These are phyloP conservation scores for Neurospora crassa DNA, from an alignment of 2,329 filamentous ascomycete species.

Conservation along the genomic window DNA sequence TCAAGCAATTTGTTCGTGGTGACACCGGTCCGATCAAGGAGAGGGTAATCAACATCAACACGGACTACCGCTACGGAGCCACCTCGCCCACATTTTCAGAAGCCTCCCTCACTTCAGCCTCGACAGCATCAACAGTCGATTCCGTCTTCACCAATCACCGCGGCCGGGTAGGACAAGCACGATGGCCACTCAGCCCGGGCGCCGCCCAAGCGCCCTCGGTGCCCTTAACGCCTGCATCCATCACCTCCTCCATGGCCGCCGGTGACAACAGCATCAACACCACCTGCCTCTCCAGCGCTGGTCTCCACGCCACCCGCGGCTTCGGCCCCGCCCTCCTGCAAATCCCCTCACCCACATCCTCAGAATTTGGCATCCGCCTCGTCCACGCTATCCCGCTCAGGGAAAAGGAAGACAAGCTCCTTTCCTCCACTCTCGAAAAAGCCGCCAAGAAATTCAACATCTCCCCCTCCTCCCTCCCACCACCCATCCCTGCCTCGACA, in stretches of 20 bases:
- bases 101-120: constrained; percentile 20
- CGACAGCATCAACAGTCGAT: constrained; percentile 14
- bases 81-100: constrained; percentile 26
- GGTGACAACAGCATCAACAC: constrained; percentile 14
- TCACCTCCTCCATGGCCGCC: constrained; percentile 24
- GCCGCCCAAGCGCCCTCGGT: constrained; percentile 23
- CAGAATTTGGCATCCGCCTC: constrained; percentile 38
- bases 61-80: constrained; percentile 19
- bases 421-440: constrained; percentile 40
- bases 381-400: constrained; percentile 38
- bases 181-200: constrained; percentile 30
- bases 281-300: constrained; percentile 8
- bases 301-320: constrained; percentile 39
- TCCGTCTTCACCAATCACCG: constrained; percentile 14
- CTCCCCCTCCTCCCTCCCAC: constrained; percentile 24
- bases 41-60: constrained; percentile 13
- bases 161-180: constrained; percentile 1
- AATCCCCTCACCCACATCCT: neutral
- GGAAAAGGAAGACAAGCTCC: constrained; percentile 35
- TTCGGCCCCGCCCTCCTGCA: constrained; percentile 38
- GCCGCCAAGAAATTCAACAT: constrained; percentile 38
- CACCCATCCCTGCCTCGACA: constrained; percentile 31
- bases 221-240: constrained; percentile 36
- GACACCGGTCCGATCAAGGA: constrained; percentile 20
- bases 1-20: constrained; percentile 30